These are phyloP conservation scores for Boletus edulis DNA, from an alignment of 768 basidiomycete species.

Conservation along the genomic window DNA sequence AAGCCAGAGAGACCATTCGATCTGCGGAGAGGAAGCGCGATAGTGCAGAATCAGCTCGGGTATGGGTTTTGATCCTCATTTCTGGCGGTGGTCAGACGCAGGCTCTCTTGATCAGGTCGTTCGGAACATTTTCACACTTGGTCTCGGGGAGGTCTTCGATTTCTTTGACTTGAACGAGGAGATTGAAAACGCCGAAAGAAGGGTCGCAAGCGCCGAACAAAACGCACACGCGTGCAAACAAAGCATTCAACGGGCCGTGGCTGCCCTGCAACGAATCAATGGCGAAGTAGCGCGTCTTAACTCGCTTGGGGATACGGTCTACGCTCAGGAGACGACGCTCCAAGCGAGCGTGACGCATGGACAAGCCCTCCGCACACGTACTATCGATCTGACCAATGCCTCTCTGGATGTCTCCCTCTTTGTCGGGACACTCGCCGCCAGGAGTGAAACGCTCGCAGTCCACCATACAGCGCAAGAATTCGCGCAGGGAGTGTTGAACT, in stretches of 20 bases:
- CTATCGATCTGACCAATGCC: slow-evolving; percentile 14
- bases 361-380: slow-evolving; percentile 10
- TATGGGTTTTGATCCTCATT: not conserved
- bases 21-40: slow-evolving; percentile 13
- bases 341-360: slow-evolving; percentile 4
- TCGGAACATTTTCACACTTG: slow-evolving; percentile 13
- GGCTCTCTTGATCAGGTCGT: slow-evolving; percentile 1
- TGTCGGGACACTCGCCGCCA: slow-evolving; percentile 11
- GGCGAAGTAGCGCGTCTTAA: slow-evolving; percentile 1
- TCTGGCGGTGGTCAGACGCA: not conserved
- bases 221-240: slow-evolving; percentile 1
- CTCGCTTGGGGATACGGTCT: not conserved
- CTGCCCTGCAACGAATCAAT: slow-evolving; percentile 1
- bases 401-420: slow-evolving; percentile 17
- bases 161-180: slow-evolving; percentile 17
- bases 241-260: slow-evolving; percentile 7
- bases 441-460: slow-evolving; percentile 10
- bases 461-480: slow-evolving; percentile 12
- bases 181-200: slow-evolving; percentile 5
- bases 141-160: slow-evolving; percentile 15
- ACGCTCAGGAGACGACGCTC: slow-evolving; percentile 3
- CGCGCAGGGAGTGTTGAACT: slow-evolving; percentile 4
- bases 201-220: slow-evolving; percentile 3
- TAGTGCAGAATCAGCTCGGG: slow-evolving; percentile 14
- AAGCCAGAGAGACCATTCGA: slow-evolving; percentile 12